Percentiles rank a stretch among this genome's conserved stretches.
phyloP scores from a whole-genome alignment of 1,139 yeast genomes.

The Chernovozyma sophiae-reginae region DNA sequence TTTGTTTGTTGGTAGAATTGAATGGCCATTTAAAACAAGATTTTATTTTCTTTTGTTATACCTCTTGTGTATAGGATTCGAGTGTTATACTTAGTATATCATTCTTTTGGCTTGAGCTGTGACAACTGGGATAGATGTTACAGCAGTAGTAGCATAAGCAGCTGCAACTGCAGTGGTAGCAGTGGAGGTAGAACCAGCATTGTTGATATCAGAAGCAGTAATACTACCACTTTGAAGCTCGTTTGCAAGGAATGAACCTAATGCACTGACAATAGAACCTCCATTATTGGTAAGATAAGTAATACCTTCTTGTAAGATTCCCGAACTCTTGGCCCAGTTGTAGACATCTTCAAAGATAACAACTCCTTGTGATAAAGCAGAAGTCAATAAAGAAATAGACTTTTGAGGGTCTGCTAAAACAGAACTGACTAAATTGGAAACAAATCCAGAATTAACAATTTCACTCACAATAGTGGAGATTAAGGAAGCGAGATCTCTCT shows the following conservation, averaged over 20 bases:
- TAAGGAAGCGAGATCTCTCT: conserved; percentile 35
- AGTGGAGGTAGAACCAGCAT: conserved; percentile 4
- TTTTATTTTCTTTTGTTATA: too few species aligned
- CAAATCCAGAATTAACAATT: conserved; percentile 35
- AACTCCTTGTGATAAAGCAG: conserved; percentile 32
- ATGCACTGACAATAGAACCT: conserved; percentile 25
- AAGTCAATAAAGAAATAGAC: conserved; percentile 29
- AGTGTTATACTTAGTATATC: too few species aligned
- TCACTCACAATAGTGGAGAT: conserved; percentile 24
- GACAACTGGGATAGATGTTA: not conserved
- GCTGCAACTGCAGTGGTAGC: conserved; percentile 4
- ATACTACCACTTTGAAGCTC: conserved; percentile 20
- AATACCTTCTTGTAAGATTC: conserved; percentile 31
- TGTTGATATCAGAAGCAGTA: conserved; percentile 20
- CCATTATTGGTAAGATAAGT: conserved; percentile 28
- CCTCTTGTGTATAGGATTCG: too few species aligned
- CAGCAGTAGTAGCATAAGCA: conserved; percentile 4
- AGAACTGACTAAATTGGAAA: conserved; percentile 28
- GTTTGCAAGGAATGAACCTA: conserved; percentile 25
- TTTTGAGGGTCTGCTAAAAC: conserved; percentile 37
- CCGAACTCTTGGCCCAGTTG: conserved; percentile 38
- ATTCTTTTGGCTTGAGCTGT: conserved; percentile 8
- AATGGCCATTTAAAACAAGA: too few species aligned
- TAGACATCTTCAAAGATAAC: conserved; percentile 34
- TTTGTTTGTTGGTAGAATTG: too few species aligned